A percentile compares a stretch with the other conserved stretches of the same genome.
These are phyloP conservation scores for Torulaspora indica DNA, from an alignment of 805 yeast species.

Conservation along the genomic window DNA sequence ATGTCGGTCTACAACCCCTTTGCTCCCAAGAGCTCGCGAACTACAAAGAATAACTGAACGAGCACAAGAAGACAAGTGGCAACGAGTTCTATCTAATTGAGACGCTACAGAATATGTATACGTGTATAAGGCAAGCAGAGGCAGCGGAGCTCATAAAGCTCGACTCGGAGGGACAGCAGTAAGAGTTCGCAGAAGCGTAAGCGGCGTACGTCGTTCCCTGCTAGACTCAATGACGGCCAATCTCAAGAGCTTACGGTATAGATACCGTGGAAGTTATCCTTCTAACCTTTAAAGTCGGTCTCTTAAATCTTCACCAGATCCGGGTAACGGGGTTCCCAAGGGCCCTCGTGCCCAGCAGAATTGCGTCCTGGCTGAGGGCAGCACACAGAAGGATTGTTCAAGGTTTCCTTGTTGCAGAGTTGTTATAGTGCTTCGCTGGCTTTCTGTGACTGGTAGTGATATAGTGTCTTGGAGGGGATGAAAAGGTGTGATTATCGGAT, in stretches of 20 bases:
- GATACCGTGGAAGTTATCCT: neutral
- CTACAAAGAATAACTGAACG: neutral
- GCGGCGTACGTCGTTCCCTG: too few species aligned
- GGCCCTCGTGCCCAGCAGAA: neutral
- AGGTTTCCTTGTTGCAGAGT: too few species aligned
- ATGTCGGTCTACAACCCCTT: neutral
- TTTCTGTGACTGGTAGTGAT: neutral
- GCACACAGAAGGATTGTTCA: neutral
- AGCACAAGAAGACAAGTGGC: neutral
- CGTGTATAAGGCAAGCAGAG: too few species aligned
- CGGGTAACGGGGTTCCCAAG: neutral
- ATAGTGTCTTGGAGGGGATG: conserved; percentile 3
- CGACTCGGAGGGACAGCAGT: too few species aligned
- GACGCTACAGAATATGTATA: too few species aligned
- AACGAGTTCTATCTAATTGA: too few species aligned
- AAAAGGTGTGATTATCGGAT: neutral
- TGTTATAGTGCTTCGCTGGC: too few species aligned
- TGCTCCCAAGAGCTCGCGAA: neutral
- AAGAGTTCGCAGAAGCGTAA: too few species aligned
- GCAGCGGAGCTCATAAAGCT: too few species aligned
- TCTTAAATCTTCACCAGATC: neutral
- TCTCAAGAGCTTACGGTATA: neutral
- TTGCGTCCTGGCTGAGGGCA: conserved; percentile 1
- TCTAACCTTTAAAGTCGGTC: neutral
- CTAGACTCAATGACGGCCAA: too few species aligned